Base-by-base conservation (phyloP, 345 rosid genomes). In the Gynandropsis gynandra region DNA sequence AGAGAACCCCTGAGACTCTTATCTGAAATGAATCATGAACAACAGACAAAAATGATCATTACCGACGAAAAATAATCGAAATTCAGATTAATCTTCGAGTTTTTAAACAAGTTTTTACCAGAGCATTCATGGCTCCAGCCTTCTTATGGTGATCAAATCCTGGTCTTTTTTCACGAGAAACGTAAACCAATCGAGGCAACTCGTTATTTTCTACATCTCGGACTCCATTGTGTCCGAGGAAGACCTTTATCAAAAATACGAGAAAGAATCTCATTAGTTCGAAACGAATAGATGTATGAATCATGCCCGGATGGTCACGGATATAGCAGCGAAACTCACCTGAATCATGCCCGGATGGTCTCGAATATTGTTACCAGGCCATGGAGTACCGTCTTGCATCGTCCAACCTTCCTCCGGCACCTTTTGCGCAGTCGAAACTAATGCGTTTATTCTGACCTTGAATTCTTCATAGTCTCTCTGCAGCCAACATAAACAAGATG, bases 351-450 rank as follows among this genome's bases (percentile, higher is more conserved):
- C 98, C 9, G 98, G 98, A 69, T 92, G 98, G 51, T 92, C 95
- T 33, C 98, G 83, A 3, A 83, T 88, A 42, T 72, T 76, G 57
- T 92, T 92, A 52, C 98, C 98, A 5, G 98, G 98, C 98, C 98
- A 92, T 17, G 95, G 93, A 58, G 96, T 92, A 49, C 98, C 98
- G 41, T 92, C 98, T 76, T 87, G 98, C 98, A 92, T 92, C 8
- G 98, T 92, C 98, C 98, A 92, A 56, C 98, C 98, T 58, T 92
- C 98, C 74, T 92, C 98, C 4, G 98, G 98, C 55, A 85, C 98
- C 63, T 92, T 92, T 61, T 88, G 95, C n/a, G 98, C 95, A 4
- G 80, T 83, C 0, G 98, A 80, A 63, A 88, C 98, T 72, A 92
- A 73, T 39, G 82, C 93, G 72, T 92, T 92, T 64, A 92, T 88